Conservation (phyloP, 176 grass and related monocot species). For the Thinopyrum elongatum region DNA sequence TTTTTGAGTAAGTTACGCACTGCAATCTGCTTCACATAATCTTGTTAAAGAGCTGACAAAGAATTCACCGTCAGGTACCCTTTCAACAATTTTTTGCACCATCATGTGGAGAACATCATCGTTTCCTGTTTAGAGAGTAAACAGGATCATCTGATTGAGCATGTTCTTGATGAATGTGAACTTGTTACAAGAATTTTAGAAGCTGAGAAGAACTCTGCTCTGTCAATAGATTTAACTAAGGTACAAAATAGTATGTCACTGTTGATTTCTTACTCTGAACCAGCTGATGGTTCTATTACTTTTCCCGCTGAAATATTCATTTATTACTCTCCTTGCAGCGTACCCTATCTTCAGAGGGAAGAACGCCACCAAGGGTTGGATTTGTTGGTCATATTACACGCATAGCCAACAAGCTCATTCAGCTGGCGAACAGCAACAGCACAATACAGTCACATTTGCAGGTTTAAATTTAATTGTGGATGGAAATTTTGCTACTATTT, state of each 20-base stretch:
- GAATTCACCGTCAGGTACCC: slow-evolving; percentile 69
- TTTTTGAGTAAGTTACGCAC: slow-evolving; percentile 86
- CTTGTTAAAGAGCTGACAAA: slow-evolving; percentile 32
- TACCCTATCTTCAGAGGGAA: slow-evolving; percentile 57
- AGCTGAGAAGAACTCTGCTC: slow-evolving; percentile 66
- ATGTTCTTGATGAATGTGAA: slow-evolving; percentile 77
- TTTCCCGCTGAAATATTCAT: slow-evolving; percentile 1
- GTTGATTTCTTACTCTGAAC: background rate
- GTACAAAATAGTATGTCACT: slow-evolving; percentile 27
- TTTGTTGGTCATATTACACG: slow-evolving; percentile 78
- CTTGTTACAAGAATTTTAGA: slow-evolving; percentile 79
- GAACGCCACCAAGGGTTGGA: slow-evolving; percentile 67
- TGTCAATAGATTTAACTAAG: slow-evolving; percentile 61
- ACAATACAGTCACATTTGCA: slow-evolving; percentile 77
- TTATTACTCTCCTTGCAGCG: slow-evolving; percentile 52
- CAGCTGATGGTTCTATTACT: slow-evolving; percentile 16
- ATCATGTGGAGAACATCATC: slow-evolving; percentile 88
- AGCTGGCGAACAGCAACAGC: slow-evolving; percentile 57
- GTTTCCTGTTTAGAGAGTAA: slow-evolving; percentile 89
- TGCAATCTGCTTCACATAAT: slow-evolving; percentile 29
- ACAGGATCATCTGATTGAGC: slow-evolving; percentile 51
- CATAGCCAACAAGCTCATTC: slow-evolving; percentile 91
- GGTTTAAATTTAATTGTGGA: slow-evolving; percentile 46
- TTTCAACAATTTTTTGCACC: slow-evolving; percentile 97
- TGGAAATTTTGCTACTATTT: background rate